Evolutionary conservation across 495 filamentous ascomycete genomes (phyloP).

Genomic region (Massariosphaeria phaeospora): DNA sequence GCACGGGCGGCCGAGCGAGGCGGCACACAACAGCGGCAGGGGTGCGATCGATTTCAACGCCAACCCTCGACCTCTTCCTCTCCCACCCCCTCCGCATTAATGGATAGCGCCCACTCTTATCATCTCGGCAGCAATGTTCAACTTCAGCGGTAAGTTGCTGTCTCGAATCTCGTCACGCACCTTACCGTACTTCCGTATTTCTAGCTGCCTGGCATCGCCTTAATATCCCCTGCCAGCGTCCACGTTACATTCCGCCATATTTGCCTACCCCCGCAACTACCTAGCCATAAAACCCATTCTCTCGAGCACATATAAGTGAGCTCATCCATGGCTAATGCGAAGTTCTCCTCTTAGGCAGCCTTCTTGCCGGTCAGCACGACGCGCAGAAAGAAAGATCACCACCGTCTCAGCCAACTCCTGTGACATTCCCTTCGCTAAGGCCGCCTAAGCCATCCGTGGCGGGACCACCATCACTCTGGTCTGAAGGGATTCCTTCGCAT

Average conservation of each 20-base stretch:
- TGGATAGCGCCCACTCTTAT: not conserved
- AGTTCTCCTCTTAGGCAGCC: conserved; percentile 7
- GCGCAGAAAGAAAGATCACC: conserved; percentile 35
- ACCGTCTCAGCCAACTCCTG: conserved; percentile 31
- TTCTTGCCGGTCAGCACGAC: conserved; percentile 35
- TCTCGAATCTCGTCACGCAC: too few species aligned
- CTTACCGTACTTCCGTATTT: too few species aligned
- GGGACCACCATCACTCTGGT: conserved; percentile 16
- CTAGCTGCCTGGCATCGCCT: not conserved
- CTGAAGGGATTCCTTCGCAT: conserved; percentile 39
- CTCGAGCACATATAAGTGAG: too few species aligned
- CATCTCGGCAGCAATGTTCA: conserved; percentile 16
- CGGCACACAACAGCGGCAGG: too few species aligned
- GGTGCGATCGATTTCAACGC: too few species aligned
- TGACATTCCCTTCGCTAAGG: conserved; percentile 34
- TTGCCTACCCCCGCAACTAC: too few species aligned
- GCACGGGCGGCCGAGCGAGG: too few species aligned
- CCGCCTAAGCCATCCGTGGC: conserved; percentile 12
- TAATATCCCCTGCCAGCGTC: not conserved
- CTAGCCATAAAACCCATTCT: too few species aligned
- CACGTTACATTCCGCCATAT: not conserved
- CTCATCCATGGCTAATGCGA: conserved; percentile 17
- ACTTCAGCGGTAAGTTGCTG: conserved; percentile 22
- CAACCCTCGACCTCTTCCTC: not conserved
- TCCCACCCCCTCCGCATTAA: conserved; percentile 7